These are phyloP conservation scores for Friedmanniomyces simplex DNA, from an alignment of 495 filamentous ascomycete species.

Conservation along the genomic window DNA sequence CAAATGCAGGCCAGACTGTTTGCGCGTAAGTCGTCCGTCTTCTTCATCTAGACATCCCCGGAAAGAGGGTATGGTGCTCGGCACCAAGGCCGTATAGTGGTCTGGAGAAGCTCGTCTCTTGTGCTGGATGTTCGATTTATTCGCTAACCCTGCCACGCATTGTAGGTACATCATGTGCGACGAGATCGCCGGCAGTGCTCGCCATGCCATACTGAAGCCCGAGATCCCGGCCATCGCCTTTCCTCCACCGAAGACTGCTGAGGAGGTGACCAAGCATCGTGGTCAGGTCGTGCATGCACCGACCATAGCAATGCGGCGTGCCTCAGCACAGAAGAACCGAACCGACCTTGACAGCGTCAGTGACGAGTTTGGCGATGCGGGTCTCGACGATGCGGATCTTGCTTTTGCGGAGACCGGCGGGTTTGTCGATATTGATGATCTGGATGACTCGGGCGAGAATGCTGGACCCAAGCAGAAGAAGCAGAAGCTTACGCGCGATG, in stretches of 20 bases:
- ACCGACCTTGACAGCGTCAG: slow-evolving; percentile 9
- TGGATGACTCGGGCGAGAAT: slow-evolving; percentile 17
- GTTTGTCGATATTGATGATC: slow-evolving; percentile 41
- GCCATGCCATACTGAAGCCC: slow-evolving; percentile 50
- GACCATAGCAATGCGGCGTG: slow-evolving; percentile 18
- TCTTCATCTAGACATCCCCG: too few relatives aligned
- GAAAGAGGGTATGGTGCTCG: too few relatives aligned
- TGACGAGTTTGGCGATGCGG: slow-evolving; percentile 48
- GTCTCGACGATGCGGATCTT: slow-evolving; percentile 47
- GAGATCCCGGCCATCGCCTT: slow-evolving; percentile 50
- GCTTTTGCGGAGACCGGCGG: slow-evolving; percentile 31
- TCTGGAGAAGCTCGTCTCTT: too few relatives aligned
- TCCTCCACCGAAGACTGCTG: slow-evolving; percentile 25
- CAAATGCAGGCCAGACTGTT: slow-evolving; percentile 46
- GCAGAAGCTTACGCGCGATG: slow-evolving; percentile 3
- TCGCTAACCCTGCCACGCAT: too few relatives aligned
- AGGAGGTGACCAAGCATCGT: slow-evolving; percentile 8
- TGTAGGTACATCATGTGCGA: slow-evolving; percentile 64
- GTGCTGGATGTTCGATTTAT: too few relatives aligned
- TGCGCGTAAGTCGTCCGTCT: slow-evolving; percentile 33
- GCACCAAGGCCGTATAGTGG: too few relatives aligned
- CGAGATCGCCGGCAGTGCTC: slow-evolving; percentile 75
- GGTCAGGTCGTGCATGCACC: neutral
- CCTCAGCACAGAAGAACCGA: neutral
- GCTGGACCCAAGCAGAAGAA: slow-evolving; percentile 13